Evolutionary conservation across 345 rosid genomes (phyloP), one percentile per base, ranked within the genome.

Genomic region (Fremontodendron californicum): DNA sequence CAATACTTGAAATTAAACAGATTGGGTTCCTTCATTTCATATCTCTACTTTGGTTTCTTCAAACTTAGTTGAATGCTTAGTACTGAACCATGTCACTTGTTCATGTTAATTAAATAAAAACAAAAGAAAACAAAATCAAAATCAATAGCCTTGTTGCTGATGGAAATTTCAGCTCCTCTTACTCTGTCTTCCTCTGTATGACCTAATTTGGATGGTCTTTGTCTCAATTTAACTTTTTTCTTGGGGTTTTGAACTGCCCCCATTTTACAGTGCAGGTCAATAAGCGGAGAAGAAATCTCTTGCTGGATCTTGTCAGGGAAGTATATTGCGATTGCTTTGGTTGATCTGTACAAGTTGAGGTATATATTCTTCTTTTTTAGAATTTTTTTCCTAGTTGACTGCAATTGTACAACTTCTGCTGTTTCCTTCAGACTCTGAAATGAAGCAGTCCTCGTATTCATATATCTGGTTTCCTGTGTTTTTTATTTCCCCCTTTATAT

Each of bases 341-440:
- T 96, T 75, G 94, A 96, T 81, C 97, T 92, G 77, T 88, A 86
- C 81, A 96, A 92, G 84, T 86, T 91, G 82, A 91, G 96, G 99
- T 94, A 77, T 68, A 40, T 60, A 60, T 75, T 61, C 39, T 71
- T 19, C 46, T 74, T 18, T 66, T 40, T 12, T 43, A 40, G 64
- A 40, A 31, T 48, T 55, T 46, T 82, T 23, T 74, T 63, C 79
- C 71, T 76, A 1, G 48, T 76, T 58, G 29, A 18, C 67, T 48
- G 54, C 51, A 46, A 39, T 39, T 9, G 13, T 40, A 15, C 18
- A 45, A 65, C 46, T 46, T 48, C 7, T 27, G 25, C 4, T 70
- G 27, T 46, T 33, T 45, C 21, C 46, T 65, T 51, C 16, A 67
- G 74, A 76, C 67, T 71, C 5, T 25, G 37, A 69, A 76, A 33